Evolutionary conservation across 805 yeast species (phyloP).

Genomic region (Lachancea thermotolerans): DNA sequence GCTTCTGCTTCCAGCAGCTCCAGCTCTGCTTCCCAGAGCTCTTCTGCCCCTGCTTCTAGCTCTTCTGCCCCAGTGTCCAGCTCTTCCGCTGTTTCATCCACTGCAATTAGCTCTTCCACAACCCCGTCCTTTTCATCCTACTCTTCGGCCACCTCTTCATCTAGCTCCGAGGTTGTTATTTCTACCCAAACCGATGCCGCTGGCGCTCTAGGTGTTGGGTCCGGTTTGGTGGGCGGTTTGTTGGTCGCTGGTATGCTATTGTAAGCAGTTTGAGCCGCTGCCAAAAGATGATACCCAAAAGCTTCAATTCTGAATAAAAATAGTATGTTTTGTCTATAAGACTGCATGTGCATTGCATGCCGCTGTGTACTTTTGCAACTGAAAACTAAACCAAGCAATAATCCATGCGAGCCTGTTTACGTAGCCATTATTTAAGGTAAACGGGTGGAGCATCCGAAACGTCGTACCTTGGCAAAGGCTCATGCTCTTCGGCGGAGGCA

Average conservation of each 20-base stretch:
- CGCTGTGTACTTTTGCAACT: neutral
- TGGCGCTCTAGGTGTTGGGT: constrained; percentile 34
- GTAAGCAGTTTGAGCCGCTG: constrained; percentile 1
- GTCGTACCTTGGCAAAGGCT: constrained; percentile 5
- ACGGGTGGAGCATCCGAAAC: constrained; percentile 3
- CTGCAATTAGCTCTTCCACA: constrained; percentile 30
- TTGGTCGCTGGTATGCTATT: constrained; percentile 10
- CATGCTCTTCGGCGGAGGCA: constrained; percentile 1
- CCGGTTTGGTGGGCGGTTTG: constrained; percentile 22
- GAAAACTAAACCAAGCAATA: neutral
- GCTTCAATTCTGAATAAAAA: neutral
- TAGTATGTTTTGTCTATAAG: constrained; percentile 1
- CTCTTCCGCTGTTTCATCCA: constrained; percentile 24
- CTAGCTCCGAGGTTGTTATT: constrained; percentile 18
- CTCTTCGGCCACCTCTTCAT: constrained; percentile 33
- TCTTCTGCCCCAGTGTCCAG: constrained; percentile 17
- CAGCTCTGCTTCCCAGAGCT: constrained; percentile 12
- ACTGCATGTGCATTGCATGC: neutral
- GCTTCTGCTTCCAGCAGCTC: constrained; percentile 18
- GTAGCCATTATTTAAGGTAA: neutral
- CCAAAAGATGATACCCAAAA: constrained; percentile 7
- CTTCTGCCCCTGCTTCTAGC: constrained; percentile 22
- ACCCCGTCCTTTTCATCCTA: constrained; percentile 22
- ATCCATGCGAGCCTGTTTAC: neutral
- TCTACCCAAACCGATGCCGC: constrained; percentile 36